Evolutionary conservation across 768 basidiomycete genomes (phyloP), one percentile per base, ranked within the genome.

Genomic region (Crepidotus variabilis): DNA sequence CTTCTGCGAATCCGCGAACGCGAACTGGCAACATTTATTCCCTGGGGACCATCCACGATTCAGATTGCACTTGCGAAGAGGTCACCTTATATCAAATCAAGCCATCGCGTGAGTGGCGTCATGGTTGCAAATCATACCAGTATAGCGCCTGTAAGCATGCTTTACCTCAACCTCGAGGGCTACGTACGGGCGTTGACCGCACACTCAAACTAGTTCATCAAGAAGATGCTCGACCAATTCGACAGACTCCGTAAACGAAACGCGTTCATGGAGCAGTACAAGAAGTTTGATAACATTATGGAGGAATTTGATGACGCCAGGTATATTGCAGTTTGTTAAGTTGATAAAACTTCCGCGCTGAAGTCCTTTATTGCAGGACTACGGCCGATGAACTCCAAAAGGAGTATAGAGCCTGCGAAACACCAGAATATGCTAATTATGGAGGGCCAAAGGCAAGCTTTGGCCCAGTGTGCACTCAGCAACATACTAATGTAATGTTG

Each of bases 71-170:
- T 98, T 57, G 97, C 95, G 1, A 86, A 91, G 56, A 87, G 84
- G 63, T 94, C 92, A 14, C 94, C 94, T 6, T 96, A 96, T 66
- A 76, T 97, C 53, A 79, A 85, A 3, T 86, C 90, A 36, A 90
- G 88, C 64, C 94, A 99, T 70, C 88, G 95, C 13, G 95, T 98
- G 55, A 98, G 95, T 68, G 96, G 96, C 0, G 78, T 99, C 50
- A 98, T 99, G 97, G 82, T 99, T 50, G 97, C 95, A 8, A 99
- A 99, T 64, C 97, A 99, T 69, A 99, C 97, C 18, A 94, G 94
- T 64, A 93, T 99, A 57, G 93, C 92, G 21, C 94, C 94, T 33
- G 92, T 95, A 63, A 39, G 89, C 28, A 8, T 28, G 28, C 28
- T 28, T 43, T 34, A n/a, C 50, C n/a, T 52, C 47, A 61, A 51